Conservation (phyloP, 1,284 basidiomycete genomes). For the Trichosporon sp. region DNA sequence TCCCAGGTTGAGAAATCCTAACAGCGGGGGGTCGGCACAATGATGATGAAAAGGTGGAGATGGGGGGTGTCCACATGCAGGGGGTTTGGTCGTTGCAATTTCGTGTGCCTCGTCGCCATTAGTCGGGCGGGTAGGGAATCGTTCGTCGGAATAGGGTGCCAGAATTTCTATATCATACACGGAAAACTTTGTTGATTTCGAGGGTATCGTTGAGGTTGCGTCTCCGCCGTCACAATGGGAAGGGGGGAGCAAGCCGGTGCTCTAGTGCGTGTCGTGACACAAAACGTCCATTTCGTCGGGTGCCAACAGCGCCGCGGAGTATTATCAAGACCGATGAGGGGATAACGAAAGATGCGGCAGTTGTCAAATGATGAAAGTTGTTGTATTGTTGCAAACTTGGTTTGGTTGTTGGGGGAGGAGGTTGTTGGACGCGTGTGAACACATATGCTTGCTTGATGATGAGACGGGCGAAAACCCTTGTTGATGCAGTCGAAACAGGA, state of each 20-base stretch:
- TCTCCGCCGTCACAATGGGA: slow-evolving; percentile 28
- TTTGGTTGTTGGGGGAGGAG: not conserved
- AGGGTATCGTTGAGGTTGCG: slow-evolving; percentile 25
- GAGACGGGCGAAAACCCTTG: slow-evolving; percentile 25
- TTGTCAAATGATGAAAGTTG: slow-evolving; percentile 21
- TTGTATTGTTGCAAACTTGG: slow-evolving; percentile 21
- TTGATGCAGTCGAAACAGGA: slow-evolving; percentile 21
- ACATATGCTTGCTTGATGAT: slow-evolving; percentile 34
- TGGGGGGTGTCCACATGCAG: slow-evolving; percentile 16
- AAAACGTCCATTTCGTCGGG: slow-evolving; percentile 33
- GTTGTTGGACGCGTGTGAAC: slow-evolving; percentile 23
- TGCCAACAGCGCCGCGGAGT: slow-evolving; percentile 34
- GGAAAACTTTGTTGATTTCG: slow-evolving; percentile 23
- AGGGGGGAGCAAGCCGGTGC: slow-evolving; percentile 30
- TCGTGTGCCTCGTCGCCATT: slow-evolving; percentile 36
- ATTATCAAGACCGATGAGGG: slow-evolving; percentile 26
- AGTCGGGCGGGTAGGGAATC: slow-evolving; percentile 28
- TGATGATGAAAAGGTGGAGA: slow-evolving; percentile 18
- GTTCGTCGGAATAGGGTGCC: slow-evolving; percentile 32
- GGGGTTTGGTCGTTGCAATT: not conserved
- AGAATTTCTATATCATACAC: slow-evolving; percentile 32
- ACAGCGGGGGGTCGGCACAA: slow-evolving; percentile 36
- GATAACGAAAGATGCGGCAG: slow-evolving; percentile 25
- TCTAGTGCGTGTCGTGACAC: slow-evolving; percentile 24
- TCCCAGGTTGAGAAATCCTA: slow-evolving; percentile 23